Percentiles rank a stretch among this genome's conserved stretches.
Conservation (phyloP, 106 monocot genomes). For the Hemerocallis citrina region DNA sequence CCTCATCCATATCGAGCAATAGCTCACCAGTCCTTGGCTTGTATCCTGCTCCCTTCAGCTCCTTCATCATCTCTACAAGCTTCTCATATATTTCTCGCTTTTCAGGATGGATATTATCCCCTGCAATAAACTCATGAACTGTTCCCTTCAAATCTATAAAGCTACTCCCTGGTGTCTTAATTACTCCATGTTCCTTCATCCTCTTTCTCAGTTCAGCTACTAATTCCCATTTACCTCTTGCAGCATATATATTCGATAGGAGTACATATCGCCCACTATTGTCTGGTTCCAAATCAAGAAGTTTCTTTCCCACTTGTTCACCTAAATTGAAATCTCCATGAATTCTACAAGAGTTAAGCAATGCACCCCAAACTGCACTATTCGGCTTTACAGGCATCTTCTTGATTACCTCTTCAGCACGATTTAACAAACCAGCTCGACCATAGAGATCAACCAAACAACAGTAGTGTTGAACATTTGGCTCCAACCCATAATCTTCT, state of each 20-base stretch:
- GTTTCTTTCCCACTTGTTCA: slow-evolving; percentile 27
- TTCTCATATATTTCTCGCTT: no score
- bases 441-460: slow-evolving; percentile 73
- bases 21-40: no score
- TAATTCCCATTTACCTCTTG: slow-evolving; percentile 52
- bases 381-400: slow-evolving; percentile 43
- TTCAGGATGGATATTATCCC: no score
- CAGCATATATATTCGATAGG: slow-evolving; percentile 66
- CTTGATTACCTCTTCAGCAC: slow-evolving; percentile 7
- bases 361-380: slow-evolving; percentile 43
- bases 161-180: slow-evolving; percentile 57
- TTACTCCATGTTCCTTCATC: slow-evolving; percentile 33
- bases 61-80: no score
- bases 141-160: slow-evolving; percentile 41
- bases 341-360: slow-evolving; percentile 64
- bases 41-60: no score
- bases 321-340: slow-evolving; percentile 38
- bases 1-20: no score
- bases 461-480: slow-evolving; percentile 66
- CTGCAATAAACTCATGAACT: slow-evolving; percentile 12
- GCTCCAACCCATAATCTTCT: slow-evolving; percentile 27
- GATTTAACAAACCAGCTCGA: slow-evolving; percentile 38
- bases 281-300: slow-evolving; percentile 20
- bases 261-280: slow-evolving; percentile 53
- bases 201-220: slow-evolving; percentile 28